A percentile compares a stretch with the other conserved stretches of the same genome.
phyloP scores from a whole-genome alignment of 495 filamentous ascomycete species.

The Aspergillus wentii region DNA sequence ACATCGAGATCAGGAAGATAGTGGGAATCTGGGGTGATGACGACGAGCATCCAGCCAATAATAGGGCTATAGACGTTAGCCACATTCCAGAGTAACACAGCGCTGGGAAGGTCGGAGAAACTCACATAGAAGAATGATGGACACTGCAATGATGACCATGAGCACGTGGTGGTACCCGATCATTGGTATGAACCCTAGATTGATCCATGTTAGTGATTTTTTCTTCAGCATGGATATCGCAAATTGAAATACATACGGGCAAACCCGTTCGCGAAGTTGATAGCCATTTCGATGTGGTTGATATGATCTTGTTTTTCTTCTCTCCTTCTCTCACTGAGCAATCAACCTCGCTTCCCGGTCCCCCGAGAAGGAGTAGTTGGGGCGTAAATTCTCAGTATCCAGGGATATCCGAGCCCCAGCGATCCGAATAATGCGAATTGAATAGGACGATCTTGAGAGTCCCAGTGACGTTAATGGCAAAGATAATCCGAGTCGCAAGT shows the following conservation, averaged over 20 bases:
- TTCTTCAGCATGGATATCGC: not conserved
- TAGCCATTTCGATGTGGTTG: constrained; percentile 24
- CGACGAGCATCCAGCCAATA: constrained; percentile 66
- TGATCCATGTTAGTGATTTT: constrained; percentile 6
- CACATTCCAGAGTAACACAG: constrained; percentile 10
- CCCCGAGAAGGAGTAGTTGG: constrained; percentile 43
- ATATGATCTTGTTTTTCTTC: constrained; percentile 8
- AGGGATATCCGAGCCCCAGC: no score
- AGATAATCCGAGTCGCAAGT: no score
- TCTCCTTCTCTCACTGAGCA: constrained; percentile 12
- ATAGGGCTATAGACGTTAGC: constrained; percentile 45
- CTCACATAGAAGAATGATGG: constrained; percentile 94
- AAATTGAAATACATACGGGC: constrained; percentile 23
- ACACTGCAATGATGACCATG: constrained; percentile 92
- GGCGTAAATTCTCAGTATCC: no score
- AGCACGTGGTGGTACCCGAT: constrained; percentile 98
- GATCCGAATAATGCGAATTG: no score
- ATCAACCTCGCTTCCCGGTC: constrained; percentile 41
- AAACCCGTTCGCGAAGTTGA: constrained; percentile 20
- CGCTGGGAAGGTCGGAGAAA: constrained; percentile 6
- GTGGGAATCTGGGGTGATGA: constrained; percentile 62
- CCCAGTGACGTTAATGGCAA: no score
- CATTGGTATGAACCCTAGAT: constrained; percentile 79
- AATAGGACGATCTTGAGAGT: no score
- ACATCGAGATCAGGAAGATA: constrained; percentile 69